These are phyloP conservation scores for Cystobasidiopsis lactophilus DNA, from an alignment of 768 basidiomycete genomes.

Conservation along the genomic window DNA sequence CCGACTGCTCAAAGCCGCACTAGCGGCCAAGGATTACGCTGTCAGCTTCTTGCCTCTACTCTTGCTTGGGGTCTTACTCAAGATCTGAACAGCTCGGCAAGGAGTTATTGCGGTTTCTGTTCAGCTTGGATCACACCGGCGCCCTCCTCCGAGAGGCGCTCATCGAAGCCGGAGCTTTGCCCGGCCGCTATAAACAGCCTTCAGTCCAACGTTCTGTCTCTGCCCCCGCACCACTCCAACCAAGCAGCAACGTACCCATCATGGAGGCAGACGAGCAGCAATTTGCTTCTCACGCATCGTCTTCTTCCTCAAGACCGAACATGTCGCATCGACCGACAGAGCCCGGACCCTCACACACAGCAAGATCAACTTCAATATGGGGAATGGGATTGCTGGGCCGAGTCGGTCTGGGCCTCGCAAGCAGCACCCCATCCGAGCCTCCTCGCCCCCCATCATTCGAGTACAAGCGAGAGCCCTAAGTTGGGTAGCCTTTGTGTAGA, in stretches of 20 bases:
- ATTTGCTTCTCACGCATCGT: too few species aligned
- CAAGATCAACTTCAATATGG: too few species aligned
- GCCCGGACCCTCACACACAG: too few species aligned
- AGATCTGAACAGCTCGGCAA: slow-evolving; percentile 45
- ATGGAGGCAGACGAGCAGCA: background rate
- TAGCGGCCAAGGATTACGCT: slow-evolving; percentile 56
- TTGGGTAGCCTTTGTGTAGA: too few species aligned
- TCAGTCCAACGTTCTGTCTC: background rate
- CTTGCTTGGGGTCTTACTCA: background rate
- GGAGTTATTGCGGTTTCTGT: slow-evolving; percentile 75
- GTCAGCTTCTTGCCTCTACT: slow-evolving; percentile 7
- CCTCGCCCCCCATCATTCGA: too few species aligned
- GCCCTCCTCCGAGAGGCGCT: slow-evolving; percentile 15
- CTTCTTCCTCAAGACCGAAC: too few species aligned
- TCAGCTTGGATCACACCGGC: slow-evolving; percentile 75
- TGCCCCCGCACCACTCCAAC: background rate
- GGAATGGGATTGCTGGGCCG: too few species aligned
- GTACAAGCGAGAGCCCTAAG: too few species aligned
- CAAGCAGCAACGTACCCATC: too few species aligned
- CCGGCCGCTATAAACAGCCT: background rate
- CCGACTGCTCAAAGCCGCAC: slow-evolving; percentile 51
- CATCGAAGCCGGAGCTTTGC: slow-evolving; percentile 11
- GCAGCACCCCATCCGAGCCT: too few species aligned
- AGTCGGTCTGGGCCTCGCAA: too few species aligned
- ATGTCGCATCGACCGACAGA: too few species aligned